Percentiles rank a stretch among this genome's conserved stretches.
These are phyloP conservation scores for Cyclocybe aegerita DNA, from an alignment of 768 basidiomycete genomes.

Conservation along the genomic window DNA sequence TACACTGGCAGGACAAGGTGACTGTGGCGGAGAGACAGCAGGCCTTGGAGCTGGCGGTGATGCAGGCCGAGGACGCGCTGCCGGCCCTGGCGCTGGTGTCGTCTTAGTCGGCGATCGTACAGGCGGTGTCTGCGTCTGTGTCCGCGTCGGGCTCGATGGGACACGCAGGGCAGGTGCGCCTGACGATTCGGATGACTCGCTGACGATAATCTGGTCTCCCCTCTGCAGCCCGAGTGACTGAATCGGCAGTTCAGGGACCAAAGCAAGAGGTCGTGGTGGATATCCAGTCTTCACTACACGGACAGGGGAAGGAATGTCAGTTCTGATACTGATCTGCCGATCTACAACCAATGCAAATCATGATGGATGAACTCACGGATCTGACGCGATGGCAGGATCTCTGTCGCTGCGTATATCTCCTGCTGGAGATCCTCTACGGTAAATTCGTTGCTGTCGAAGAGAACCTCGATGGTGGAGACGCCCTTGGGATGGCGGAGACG, in stretches of 20 bases:
- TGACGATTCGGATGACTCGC: conserved; percentile 26
- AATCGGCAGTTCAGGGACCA: conserved; percentile 73
- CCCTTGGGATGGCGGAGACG: conserved; percentile 87
- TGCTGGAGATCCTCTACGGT: conserved; percentile 78
- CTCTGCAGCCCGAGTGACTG: conserved; percentile 71
- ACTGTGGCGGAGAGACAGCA: not conserved
- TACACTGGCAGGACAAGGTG: conserved; percentile 55
- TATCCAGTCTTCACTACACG: conserved; percentile 77
- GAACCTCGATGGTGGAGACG: conserved; percentile 72
- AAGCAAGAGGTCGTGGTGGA: conserved; percentile 72
- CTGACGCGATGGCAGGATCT: conserved; percentile 77
- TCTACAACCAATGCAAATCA: too few relatives aligned
- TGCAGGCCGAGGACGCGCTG: conserved; percentile 2
- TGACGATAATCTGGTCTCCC: conserved; percentile 89
- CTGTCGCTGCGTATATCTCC: conserved; percentile 61
- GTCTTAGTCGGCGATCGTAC: not conserved
- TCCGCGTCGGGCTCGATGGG: conserved; percentile 9
- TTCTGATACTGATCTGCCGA: too few relatives aligned
- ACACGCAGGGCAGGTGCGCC: conserved; percentile 1
- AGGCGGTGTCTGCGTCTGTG: conserved; percentile 14
- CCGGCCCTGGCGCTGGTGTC: conserved; percentile 13
- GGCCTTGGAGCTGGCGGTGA: conserved; percentile 7
- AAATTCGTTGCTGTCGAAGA: conserved; percentile 47
- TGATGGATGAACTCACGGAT: conserved; percentile 52
- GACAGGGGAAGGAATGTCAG: not conserved